These are phyloP conservation scores for Arthroderma sp. DNA, from an alignment of 2,329 filamentous ascomycete genomes.

Conservation along the genomic window DNA sequence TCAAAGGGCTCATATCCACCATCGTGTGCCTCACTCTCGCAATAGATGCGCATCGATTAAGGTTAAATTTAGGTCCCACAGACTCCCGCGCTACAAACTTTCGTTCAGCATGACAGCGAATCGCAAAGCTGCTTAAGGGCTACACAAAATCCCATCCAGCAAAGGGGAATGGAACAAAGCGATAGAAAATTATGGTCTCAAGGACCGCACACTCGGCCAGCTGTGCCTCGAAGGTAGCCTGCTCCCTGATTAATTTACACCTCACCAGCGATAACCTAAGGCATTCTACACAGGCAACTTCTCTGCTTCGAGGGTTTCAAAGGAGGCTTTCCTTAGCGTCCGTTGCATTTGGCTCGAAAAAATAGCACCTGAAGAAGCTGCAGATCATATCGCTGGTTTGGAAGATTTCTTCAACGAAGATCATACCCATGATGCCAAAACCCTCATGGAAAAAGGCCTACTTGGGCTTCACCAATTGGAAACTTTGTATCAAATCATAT, in stretches of 20 bases:
- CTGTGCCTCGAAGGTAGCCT: slow-evolving; percentile 7
- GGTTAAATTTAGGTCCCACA: background rate
- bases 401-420: slow-evolving; percentile 10
- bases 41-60: background rate
- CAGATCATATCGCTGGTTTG: slow-evolving; percentile 6
- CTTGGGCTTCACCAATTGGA: slow-evolving; percentile 8
- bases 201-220: slow-evolving; percentile 5
- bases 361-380: slow-evolving; percentile 2
- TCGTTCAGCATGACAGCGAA: slow-evolving; percentile 11
- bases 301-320: slow-evolving; percentile 9
- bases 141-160: slow-evolving; percentile 8
- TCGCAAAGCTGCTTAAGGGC: slow-evolving; percentile 5
- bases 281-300: slow-evolving; percentile 5
- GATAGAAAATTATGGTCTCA: slow-evolving; percentile 8
- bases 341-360: slow-evolving; percentile 9
- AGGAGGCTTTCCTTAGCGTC: slow-evolving; percentile 10
- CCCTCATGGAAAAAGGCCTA: slow-evolving; percentile 4
- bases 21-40: background rate
- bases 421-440: slow-evolving; percentile 4
- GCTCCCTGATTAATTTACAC: background rate
- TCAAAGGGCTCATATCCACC: background rate
- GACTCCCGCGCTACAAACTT: background rate
- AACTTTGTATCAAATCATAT: slow-evolving; percentile 8
- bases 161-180: slow-evolving; percentile 7
- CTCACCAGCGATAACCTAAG: background rate